A percentile compares a stretch with the other conserved stretches of the same genome.
phyloP scores from a whole-genome alignment of 129 eudicot genomes.

The Scalesia atractyloides region DNA sequence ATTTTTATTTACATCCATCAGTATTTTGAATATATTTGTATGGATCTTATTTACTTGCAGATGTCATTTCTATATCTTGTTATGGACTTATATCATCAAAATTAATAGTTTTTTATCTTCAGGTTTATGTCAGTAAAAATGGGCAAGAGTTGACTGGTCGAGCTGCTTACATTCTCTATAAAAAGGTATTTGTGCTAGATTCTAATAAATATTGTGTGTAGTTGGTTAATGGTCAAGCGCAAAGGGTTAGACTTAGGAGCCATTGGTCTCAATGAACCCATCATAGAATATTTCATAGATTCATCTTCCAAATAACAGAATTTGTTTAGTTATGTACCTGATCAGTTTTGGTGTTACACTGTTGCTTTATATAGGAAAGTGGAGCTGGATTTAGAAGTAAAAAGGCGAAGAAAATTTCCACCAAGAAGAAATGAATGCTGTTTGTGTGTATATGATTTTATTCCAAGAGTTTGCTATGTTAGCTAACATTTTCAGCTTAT shows the following conservation, averaged over 20 bases:
- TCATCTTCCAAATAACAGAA: not conserved
- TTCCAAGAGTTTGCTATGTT: not conserved
- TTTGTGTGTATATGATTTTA: not conserved
- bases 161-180: constrained; percentile 67
- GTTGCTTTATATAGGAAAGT: constrained; percentile 45
- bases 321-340: not conserved
- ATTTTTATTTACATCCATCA: not conserved
- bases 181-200: constrained; percentile 47
- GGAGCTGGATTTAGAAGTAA: constrained; percentile 45
- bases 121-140: constrained; percentile 66
- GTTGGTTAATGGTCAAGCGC: too few species aligned
- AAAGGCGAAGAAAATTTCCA: constrained; percentile 38
- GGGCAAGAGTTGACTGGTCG: constrained; percentile 71
- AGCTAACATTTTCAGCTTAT: not conserved
- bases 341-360: not conserved
- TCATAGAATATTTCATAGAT: not conserved
- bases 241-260: not conserved
- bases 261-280: not conserved
- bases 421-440: constrained; percentile 42
- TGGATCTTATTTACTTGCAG: constrained; percentile 4
- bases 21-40: not conserved
- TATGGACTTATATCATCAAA: not conserved
- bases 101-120: constrained; percentile 14
- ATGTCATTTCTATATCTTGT: not conserved
- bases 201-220: not conserved